Conservation (phyloP, 148 eudicot genomes). For the Euryodendron excelsum region DNA sequence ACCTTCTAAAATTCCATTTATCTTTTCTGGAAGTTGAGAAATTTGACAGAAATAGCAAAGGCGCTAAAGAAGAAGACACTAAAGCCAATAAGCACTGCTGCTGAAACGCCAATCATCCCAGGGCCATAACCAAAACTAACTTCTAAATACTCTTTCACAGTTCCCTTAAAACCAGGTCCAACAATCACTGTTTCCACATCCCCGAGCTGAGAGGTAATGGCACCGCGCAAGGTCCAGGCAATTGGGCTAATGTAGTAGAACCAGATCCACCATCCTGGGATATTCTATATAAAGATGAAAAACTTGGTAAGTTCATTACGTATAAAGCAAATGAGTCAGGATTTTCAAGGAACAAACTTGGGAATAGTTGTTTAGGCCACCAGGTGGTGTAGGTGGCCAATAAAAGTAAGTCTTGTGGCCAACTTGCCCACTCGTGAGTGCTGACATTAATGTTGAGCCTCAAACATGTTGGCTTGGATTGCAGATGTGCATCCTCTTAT, state of each 20-base stretch:
- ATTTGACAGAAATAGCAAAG: conserved; percentile 63
- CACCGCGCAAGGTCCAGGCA: conserved; percentile 72
- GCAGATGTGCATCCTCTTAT: no score
- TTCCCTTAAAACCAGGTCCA: conserved; percentile 53
- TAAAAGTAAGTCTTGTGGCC: no score
- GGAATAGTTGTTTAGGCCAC: no score
- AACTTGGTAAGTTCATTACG: not conserved
- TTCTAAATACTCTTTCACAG: conserved; percentile 62
- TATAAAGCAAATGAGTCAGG: no score
- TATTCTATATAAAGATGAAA: conserved; percentile 35
- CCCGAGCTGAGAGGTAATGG: conserved; percentile 74
- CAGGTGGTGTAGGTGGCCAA: no score
- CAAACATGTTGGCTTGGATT: no score
- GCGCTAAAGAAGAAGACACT: conserved; percentile 45
- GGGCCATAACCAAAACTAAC: conserved; percentile 50
- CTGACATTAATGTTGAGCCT: no score
- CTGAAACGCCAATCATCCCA: conserved; percentile 50
- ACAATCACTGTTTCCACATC: conserved; percentile 54
- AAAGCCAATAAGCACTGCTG: conserved; percentile 51
- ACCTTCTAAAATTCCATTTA: conserved; percentile 16
- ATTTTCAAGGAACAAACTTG: no score
- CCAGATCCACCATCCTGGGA: conserved; percentile 96
- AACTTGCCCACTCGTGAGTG: no score
- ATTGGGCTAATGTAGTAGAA: conserved; percentile 81
- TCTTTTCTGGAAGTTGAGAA: conserved; percentile 77